phyloP scores from a whole-genome alignment of 176 grass and related monocot genomes.

The bread wheat (Triticum aestivum) region DNA sequence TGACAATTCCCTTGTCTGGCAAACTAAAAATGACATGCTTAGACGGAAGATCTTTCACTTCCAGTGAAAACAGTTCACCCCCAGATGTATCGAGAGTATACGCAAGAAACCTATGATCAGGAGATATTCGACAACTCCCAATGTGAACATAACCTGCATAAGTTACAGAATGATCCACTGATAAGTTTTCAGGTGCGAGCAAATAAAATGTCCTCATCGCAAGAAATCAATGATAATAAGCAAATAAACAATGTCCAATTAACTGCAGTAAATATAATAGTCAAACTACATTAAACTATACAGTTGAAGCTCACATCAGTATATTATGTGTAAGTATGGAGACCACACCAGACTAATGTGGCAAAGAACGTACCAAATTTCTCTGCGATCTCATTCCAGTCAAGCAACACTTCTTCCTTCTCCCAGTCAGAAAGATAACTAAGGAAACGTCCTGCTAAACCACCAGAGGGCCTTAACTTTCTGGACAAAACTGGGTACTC shows the following conservation, averaged over 20 bases:
- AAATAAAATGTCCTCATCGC: constrained; percentile 20
- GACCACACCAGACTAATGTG: constrained; percentile 4
- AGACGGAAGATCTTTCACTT: constrained; percentile 77
- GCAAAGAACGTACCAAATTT: constrained; percentile 56
- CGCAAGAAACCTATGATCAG: constrained; percentile 85
- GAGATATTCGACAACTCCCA: constrained; percentile 81
- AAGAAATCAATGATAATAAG: constrained; percentile 1
- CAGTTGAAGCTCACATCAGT: neutral
- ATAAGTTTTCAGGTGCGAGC: constrained; percentile 6
- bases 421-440: constrained; percentile 48
- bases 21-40: constrained; percentile 49
- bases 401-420: constrained; percentile 73
- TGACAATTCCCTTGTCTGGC: constrained; percentile 66
- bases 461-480: constrained; percentile 41
- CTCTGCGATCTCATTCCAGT: constrained; percentile 86
- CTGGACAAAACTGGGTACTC: constrained; percentile 84
- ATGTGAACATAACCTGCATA: constrained; percentile 91
- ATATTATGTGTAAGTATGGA: constrained; percentile 21
- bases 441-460: constrained; percentile 49
- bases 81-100: constrained; percentile 90
- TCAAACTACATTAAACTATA: constrained; percentile 9
- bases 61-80: constrained; percentile 78
- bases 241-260: neutral
- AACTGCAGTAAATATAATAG: constrained; percentile 22
- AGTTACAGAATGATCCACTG: constrained; percentile 15